phyloP scores from a whole-genome alignment of 1,284 basidiomycete genomes.

The Coniferiporia sulphurascens region DNA sequence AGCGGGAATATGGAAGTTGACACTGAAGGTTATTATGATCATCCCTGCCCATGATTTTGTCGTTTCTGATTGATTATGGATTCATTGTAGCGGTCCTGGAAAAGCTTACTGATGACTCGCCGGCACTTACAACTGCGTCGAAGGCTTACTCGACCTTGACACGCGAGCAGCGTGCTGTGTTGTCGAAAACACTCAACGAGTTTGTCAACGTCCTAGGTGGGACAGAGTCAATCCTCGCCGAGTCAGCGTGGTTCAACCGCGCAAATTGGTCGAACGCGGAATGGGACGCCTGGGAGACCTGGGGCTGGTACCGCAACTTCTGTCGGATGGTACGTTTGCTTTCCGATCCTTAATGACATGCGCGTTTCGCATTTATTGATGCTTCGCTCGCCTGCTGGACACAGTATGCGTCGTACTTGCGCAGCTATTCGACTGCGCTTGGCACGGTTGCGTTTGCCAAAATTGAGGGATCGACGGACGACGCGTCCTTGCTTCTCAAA shows the following conservation, averaged over 20 bases:
- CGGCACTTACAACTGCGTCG: conserved; percentile 60
- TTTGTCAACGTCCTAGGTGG: conserved; percentile 61
- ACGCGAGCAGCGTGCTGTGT: conserved; percentile 66
- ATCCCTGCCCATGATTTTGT: conserved; percentile 26
- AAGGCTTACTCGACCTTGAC: conserved; percentile 70
- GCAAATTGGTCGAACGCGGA: conserved; percentile 60
- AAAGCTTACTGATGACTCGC: conserved; percentile 49
- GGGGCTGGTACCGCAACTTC: conserved; percentile 86
- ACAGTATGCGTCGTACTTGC: conserved; percentile 72
- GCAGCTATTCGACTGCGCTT: conserved; percentile 63
- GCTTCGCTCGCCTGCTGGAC: neutral
- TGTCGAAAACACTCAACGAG: conserved; percentile 63
- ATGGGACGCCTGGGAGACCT: conserved; percentile 80
- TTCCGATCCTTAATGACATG: neutral
- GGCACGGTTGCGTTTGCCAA: conserved; percentile 59
- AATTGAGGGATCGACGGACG: conserved; percentile 50
- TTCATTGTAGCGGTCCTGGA: conserved; percentile 35
- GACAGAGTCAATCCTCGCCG: conserved; percentile 38
- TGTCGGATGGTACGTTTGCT: conserved; percentile 59
- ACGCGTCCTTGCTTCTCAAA: conserved; percentile 53
- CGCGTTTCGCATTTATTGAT: neutral
- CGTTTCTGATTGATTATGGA: conserved; percentile 12
- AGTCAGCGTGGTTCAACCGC: conserved; percentile 65
- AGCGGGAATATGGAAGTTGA: conserved; percentile 67
- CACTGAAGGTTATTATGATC: conserved; percentile 46